phyloP scores from a whole-genome alignment of 768 basidiomycete species.

The Suillus sp. region DNA sequence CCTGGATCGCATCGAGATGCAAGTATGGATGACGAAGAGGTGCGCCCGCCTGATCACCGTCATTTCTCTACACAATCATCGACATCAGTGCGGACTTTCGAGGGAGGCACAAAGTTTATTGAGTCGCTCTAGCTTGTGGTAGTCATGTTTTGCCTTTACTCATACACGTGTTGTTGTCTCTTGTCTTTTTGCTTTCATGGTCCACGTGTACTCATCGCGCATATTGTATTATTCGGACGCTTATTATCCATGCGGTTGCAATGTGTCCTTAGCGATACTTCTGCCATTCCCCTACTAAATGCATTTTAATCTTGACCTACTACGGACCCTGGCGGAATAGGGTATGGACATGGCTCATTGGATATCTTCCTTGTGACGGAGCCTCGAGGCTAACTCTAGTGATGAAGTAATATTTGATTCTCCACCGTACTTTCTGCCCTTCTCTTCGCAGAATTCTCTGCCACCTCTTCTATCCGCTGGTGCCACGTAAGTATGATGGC shows the following conservation, averaged over 20 bases:
- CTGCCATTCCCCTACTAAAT: neutral
- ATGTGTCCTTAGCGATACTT: conserved; percentile 3
- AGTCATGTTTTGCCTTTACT: neutral
- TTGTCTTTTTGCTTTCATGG: neutral
- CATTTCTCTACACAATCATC: conserved; percentile 29
- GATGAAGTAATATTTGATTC: neutral
- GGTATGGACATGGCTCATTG: neutral
- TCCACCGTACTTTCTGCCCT: neutral
- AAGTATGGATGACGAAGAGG: conserved; percentile 17
- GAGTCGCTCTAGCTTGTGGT: conserved; percentile 37
- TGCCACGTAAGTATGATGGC: no score
- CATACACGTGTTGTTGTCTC: neutral
- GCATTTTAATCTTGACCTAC: neutral
- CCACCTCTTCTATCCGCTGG: no score
- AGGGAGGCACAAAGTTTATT: conserved; percentile 52
- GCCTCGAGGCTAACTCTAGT: neutral
- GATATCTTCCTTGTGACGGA: neutral
- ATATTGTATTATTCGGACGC: conserved; percentile 1
- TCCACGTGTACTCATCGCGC: neutral
- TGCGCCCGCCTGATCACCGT: conserved; percentile 14
- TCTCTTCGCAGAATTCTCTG: neutral
- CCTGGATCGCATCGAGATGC: conserved; percentile 26
- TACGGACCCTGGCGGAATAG: neutral
- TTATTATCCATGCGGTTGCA: neutral
- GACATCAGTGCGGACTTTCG: conserved; percentile 40